Evolutionary conservation across 2,329 filamentous ascomycete genomes (phyloP).

Genomic region (Verticillium nubilum): DNA sequence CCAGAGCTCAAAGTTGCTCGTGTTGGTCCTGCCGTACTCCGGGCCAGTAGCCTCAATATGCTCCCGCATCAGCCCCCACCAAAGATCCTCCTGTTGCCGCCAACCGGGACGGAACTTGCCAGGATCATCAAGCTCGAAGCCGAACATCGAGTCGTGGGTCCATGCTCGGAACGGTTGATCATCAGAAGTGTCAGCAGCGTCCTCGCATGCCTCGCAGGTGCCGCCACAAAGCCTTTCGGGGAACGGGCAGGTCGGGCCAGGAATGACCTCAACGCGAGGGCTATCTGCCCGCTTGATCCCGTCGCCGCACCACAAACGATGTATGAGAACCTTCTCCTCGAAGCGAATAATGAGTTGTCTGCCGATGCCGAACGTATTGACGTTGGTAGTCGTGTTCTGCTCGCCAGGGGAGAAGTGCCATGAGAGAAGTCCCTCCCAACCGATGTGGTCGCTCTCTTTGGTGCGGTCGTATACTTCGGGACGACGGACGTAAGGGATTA

Average conservation of each 20-base stretch:
- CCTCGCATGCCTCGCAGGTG: neutral
- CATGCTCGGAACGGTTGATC: neutral
- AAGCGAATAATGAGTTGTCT: neutral
- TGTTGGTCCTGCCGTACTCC: neutral
- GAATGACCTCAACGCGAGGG: neutral
- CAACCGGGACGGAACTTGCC: neutral
- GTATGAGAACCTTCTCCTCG: neutral
- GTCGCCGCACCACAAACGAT: neutral
- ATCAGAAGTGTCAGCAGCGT: neutral
- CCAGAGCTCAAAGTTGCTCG: neutral
- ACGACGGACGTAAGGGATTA: neutral
- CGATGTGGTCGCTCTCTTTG: neutral
- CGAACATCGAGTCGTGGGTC: neutral
- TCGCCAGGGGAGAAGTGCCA: conserved; percentile 2
- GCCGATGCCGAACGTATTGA: neutral
- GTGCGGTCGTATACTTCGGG: neutral
- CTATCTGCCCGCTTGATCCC: neutral
- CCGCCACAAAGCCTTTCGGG: neutral
- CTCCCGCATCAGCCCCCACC: neutral
- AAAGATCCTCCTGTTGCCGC: neutral
- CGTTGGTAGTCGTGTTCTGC: neutral
- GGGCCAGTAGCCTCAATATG: neutral
- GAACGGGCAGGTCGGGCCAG: neutral
- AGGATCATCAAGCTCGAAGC: neutral
- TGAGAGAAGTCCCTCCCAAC: neutral